Evolutionary conservation across 1,139 yeast species (phyloP), one percentile per base, ranked within the genome.

Genomic region (Geotrichum bryndzae): DNA sequence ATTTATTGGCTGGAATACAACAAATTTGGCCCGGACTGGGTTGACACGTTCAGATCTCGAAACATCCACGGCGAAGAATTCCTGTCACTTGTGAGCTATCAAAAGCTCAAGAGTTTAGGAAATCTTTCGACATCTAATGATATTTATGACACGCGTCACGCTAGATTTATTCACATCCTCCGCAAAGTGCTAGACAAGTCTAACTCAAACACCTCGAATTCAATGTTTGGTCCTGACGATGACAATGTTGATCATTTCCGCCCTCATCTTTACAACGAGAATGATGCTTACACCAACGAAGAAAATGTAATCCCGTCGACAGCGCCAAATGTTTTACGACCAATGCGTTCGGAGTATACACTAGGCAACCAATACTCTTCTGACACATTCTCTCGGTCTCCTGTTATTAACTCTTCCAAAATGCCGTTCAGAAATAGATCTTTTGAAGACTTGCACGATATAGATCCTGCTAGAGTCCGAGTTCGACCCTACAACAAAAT

Each of bases 11-110:
- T 91, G 35, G 86, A 82, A 18, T 68, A 73, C 25, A 81, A 90
- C 70, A 80, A 82, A 45, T 91, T 91, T 73, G 88, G 88, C 65
- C 81, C 80, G 5, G 80, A 86, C 13, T 91, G 97, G 97, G 78
- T 81, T 38, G 83, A 79, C 11, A 81, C 86, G 11, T 88, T 90
- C 71, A 77, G 77, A 48, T 78, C 80, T 55, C 81, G 85, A 65
- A 84, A 84, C 62, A 79, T 90, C 1, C 77, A 80, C 5, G 92
- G 94, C 0, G 81, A 83, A 59, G 76, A 82, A 48, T 90, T 90
- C 69, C 74, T 90, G 31, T 85, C 84, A 61, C 76, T 91, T 66
- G 82, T 85, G 53, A 89, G 86, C 60, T 88, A 88, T 71, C 90
- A 86, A 52, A 80, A 80, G 54, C 75, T 84, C 67, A 70, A 80